Base-by-base conservation (phyloP, 2,329 filamentous ascomycete genomes). In the Podosphaera leucotricha region DNA sequence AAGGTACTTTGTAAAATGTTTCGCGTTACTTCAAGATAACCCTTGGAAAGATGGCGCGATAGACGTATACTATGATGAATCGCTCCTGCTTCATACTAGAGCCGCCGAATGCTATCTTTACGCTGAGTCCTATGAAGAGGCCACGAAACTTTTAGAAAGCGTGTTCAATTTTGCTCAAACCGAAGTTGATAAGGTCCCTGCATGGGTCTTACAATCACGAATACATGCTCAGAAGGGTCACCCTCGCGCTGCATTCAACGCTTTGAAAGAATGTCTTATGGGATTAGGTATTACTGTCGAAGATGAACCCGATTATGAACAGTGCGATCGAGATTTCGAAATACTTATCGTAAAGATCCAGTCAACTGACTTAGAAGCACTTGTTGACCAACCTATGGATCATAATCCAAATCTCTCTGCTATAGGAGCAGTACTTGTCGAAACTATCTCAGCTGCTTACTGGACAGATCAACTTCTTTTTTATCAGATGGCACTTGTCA, bases 31-130 rank as follows among this genome's bases (percentile, higher is more conserved):
- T 13, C 85, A 92, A 56, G 66, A 77, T 6, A 64, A 81, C 44
- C 76, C 81, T 0, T 95, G 87, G 87, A 66, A 72, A 37, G 75
- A 80, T 24, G 66, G 65, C 6, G 60, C 63, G 13, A 67, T 72
- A 4, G 87, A 94, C 56, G 77, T 80, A 0, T 79, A 75, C 39
- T 93, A 93, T 53, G 76, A 84, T 10, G 87, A 95, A 61, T 92
- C 85, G 0, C 66, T 92, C 48, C 75, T 78, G 48, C 66, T 92
- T 2, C 77, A 83, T 57, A 75, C 85, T 3, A 75, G 80, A 44
- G 75, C 82, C 3, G 81, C 85, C 2, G 85, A 93, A 58, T 84
- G 82, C 56, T 78, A 82, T 52, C 74, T 85, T 54, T 84, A 81
- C 54, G 78, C 86, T 64, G 75, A 75, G 3, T 72, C 84, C 50